These are phyloP conservation scores for Fusarium vanettenii DNA, from an alignment of 2,329 filamentous ascomycete species.

Conservation along the genomic window DNA sequence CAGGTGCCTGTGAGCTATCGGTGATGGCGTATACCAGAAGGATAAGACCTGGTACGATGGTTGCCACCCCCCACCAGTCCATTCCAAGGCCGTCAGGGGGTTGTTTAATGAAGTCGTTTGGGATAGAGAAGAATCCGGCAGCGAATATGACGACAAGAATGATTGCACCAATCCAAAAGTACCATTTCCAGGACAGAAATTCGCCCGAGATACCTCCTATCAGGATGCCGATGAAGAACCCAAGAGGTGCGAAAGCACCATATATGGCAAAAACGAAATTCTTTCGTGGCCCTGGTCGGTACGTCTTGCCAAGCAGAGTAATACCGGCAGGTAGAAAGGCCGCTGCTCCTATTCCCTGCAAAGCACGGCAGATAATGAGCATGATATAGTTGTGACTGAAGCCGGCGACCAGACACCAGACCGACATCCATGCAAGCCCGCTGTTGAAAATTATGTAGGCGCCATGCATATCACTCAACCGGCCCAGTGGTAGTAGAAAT, in stretches of 20 bases:
- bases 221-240: slow-evolving; percentile 5
- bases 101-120: neutral
- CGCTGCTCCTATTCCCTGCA: slow-evolving; percentile 7
- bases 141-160: neutral
- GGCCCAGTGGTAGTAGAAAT: neutral
- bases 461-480: slow-evolving; percentile 6
- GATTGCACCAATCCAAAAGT: slow-evolving; percentile 13
- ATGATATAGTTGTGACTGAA: slow-evolving; percentile 2
- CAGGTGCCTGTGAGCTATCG: neutral
- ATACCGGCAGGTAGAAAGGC: slow-evolving; percentile 1
- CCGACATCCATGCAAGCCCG: neutral
- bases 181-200: neutral
- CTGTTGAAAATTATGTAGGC: neutral
- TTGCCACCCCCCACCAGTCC: neutral
- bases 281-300: slow-evolving; percentile 8
- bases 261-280: slow-evolving; percentile 11
- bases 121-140: neutral
- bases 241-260: neutral
- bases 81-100: neutral
- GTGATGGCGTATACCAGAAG: slow-evolving; percentile 4
- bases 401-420: slow-evolving; percentile 6
- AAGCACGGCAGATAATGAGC: neutral
- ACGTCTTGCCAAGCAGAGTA: neutral
- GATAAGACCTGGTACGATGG: slow-evolving; percentile 1
- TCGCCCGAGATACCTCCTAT: neutral